A percentile compares a stretch with the other conserved stretches of the same genome.
Evolutionary conservation across 805 yeast genomes (phyloP).

Genomic region (Tetrapisispora arboricola): DNA sequence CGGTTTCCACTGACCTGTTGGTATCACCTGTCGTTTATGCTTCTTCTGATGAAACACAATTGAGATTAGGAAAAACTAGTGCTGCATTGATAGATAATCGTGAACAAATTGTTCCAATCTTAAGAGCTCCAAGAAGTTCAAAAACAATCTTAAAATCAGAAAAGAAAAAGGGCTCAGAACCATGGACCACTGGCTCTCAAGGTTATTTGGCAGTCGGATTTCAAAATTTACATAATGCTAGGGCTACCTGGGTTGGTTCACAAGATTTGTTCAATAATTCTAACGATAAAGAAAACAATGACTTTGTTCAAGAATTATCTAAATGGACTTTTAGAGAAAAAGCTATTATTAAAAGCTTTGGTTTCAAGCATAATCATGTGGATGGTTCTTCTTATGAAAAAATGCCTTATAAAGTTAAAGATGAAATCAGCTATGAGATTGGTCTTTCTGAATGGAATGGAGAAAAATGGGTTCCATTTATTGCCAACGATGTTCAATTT

Average conservation of each 20-base stretch:
- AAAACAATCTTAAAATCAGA: constrained; percentile 30
- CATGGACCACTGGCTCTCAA: constrained; percentile 78
- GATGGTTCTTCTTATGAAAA: constrained; percentile 34
- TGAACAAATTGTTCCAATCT: constrained; percentile 58
- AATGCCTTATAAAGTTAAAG: constrained; percentile 60
- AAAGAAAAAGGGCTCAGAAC: constrained; percentile 44
- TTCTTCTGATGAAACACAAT: constrained; percentile 5
- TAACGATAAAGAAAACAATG: constrained; percentile 28
- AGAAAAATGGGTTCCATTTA: constrained; percentile 59
- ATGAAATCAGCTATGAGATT: constrained; percentile 48
- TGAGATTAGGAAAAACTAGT: constrained; percentile 39
- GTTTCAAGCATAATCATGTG: constrained; percentile 44
- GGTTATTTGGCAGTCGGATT: constrained; percentile 65
- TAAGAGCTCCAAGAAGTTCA: constrained; percentile 57
- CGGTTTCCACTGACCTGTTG: constrained; percentile 9
- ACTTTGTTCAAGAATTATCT: constrained; percentile 36
- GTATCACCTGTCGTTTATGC: constrained; percentile 1
- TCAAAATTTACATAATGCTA: constrained; percentile 71
- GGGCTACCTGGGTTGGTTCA: constrained; percentile 77
- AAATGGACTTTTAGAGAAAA: constrained; percentile 70
- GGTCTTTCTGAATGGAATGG: constrained; percentile 42
- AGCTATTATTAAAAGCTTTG: constrained; percentile 48
- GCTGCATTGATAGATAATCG: constrained; percentile 64
- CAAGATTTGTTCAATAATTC: constrained; percentile 39
- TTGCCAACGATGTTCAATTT: constrained; percentile 59